A percentile compares a stretch with the other conserved stretches of the same genome.
Evolutionary conservation across 805 yeast genomes (phyloP).

Genomic region (Schwanniomyces polymorphus): DNA sequence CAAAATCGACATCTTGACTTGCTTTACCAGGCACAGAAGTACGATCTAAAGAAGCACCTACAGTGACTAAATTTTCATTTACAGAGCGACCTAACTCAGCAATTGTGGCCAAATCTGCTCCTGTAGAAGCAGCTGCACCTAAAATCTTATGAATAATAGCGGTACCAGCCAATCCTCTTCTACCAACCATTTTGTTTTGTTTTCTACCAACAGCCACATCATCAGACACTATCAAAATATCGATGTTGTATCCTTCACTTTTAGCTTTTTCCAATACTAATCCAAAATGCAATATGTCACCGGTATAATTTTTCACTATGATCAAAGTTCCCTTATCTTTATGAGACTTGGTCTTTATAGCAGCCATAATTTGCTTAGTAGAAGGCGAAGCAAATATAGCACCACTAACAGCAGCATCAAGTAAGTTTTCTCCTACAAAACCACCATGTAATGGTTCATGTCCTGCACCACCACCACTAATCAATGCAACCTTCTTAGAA

Average conservation of each 20-base stretch:
- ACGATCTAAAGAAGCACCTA: slow-evolving; percentile 88
- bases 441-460: slow-evolving; percentile 96
- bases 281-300: slow-evolving; percentile 94
- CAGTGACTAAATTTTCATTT: slow-evolving; percentile 70
- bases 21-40: slow-evolving; percentile 83
- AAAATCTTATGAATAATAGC: slow-evolving; percentile 80
- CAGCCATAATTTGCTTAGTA: slow-evolving; percentile 79
- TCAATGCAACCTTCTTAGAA: slow-evolving; percentile 60
- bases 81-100: slow-evolving; percentile 59
- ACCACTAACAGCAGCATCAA: slow-evolving; percentile 90
- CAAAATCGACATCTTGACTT: slow-evolving; percentile 40
- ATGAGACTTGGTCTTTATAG: slow-evolving; percentile 57
- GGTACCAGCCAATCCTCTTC: slow-evolving; percentile 94
- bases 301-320: slow-evolving; percentile 90
- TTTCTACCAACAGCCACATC: slow-evolving; percentile 93
- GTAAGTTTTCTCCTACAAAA: slow-evolving; percentile 77
- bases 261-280: slow-evolving; percentile 87
- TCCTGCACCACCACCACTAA: slow-evolving; percentile 95
- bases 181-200: slow-evolving; percentile 88
- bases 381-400: slow-evolving; percentile 90
- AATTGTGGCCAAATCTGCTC: slow-evolving; percentile 45
- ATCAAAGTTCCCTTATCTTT: slow-evolving; percentile 65
- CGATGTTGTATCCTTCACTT: slow-evolving; percentile 70
- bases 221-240: slow-evolving; percentile 78
- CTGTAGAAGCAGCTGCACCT: slow-evolving; percentile 63